Conservation (phyloP, 2,329 filamentous ascomycete species). For the Alternaria tenuissima region DNA sequence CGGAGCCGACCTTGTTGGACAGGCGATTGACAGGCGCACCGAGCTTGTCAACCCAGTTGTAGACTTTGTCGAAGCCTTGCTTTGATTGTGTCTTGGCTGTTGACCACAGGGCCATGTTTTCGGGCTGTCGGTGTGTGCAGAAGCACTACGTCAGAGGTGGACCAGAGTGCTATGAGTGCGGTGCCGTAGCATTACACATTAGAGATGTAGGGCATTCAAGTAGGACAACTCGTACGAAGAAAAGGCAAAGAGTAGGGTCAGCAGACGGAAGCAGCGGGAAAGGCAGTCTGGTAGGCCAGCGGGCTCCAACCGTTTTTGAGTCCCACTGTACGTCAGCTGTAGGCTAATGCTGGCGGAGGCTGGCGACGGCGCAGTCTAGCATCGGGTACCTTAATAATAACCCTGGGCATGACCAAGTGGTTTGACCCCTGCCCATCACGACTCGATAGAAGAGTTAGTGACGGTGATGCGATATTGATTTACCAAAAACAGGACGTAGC, state of each 20-base stretch:
- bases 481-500: conserved; percentile 10
- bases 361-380: conserved; percentile 19
- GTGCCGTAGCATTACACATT: conserved; percentile 33
- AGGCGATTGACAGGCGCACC: conserved; percentile 81
- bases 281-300: conserved; percentile 24
- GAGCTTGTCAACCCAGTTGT: conserved; percentile 71
- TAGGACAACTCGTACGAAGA: conserved; percentile 17
- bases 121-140: conserved; percentile 4
- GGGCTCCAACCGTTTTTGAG: conserved; percentile 35
- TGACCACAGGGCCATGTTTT: conserved; percentile 43
- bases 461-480: conserved; percentile 22
- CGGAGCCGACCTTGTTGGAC: conserved; percentile 80
- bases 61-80: conserved; percentile 74
- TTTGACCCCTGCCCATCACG: conserved; percentile 19
- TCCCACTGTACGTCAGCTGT: conserved; percentile 34
- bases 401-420: conserved; percentile 19
- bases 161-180: conserved; percentile 28
- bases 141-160: conserved; percentile 19
- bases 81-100: conserved; percentile 48
- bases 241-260: conserved; percentile 19
- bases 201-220: conserved; percentile 21
- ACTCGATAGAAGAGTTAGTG: conserved; percentile 9
- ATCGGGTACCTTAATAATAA: conserved; percentile 39
- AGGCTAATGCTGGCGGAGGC: conserved; percentile 27
- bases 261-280: conserved; percentile 22